These are phyloP conservation scores for Fusarium pininemorale DNA, from an alignment of 2,329 filamentous ascomycete species.

Conservation along the genomic window DNA sequence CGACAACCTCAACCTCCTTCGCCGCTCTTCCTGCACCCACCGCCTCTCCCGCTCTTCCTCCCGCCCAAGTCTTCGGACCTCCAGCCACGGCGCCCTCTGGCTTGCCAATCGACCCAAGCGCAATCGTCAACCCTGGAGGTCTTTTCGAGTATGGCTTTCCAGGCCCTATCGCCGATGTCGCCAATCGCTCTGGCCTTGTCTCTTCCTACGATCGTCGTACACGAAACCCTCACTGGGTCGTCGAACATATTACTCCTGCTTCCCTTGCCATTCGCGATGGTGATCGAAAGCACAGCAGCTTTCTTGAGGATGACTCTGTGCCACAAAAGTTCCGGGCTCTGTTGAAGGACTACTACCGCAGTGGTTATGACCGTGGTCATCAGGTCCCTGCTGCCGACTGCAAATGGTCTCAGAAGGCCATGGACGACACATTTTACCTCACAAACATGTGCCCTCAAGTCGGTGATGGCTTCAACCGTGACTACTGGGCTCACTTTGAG, in stretches of 20 bases:
- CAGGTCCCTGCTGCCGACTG: constrained; percentile 97
- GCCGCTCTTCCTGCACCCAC: constrained; percentile 43
- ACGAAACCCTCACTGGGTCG: constrained; percentile 93
- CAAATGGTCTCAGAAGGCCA: constrained; percentile 92
- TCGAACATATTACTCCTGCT: constrained; percentile 92
- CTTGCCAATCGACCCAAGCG: constrained; percentile 45
- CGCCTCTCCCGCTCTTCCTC: constrained; percentile 57
- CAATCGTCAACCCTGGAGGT: constrained; percentile 76
- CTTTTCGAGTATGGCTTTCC: constrained; percentile 92
- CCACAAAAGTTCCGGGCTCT: constrained; percentile 89
- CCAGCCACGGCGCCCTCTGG: constrained; percentile 43
- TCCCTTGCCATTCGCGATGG: constrained; percentile 79
- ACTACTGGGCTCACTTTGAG: constrained; percentile 99
- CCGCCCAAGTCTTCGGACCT: constrained; percentile 63
- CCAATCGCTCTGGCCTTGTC: constrained; percentile 77
- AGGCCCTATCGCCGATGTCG: constrained; percentile 85
- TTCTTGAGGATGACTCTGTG: constrained; percentile 82
- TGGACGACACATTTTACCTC: constrained; percentile 94
- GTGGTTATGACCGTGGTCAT: constrained; percentile 94
- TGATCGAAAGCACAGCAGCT: constrained; percentile 84
- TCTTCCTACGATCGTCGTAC: constrained; percentile 91
- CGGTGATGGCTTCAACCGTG: constrained; percentile 96
- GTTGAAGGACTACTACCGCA: constrained; percentile 93
- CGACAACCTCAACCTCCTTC: constrained; percentile 42
- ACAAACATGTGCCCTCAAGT: constrained; percentile 99